Base-by-base conservation (phyloP, 441 rosid species). In the Jatropha multifida region DNA sequence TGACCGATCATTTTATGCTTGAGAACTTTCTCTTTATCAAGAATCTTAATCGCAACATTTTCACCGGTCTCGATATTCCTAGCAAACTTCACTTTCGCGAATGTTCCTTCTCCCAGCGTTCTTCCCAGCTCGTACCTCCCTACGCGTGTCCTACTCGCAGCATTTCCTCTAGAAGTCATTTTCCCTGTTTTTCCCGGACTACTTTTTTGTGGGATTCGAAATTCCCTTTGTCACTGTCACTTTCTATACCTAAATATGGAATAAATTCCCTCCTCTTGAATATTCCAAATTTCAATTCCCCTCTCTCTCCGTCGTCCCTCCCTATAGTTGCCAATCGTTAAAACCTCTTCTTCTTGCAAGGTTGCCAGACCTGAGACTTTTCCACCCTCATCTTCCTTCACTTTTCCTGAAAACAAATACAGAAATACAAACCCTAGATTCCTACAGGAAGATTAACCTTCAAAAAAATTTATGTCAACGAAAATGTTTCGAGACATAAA, bases 351-450 rank as follows among this genome's bases (percentile, higher is more conserved):
- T 94, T 96, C 81, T 96, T 92, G 83, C 98, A 94, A 11, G 99
- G 98, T 78, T 96, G 99, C 99, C 99, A 96, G 0, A 96, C 94
- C 85, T 88, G 97, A 56, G 98, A 94, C 92, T 96, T 96, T 17
- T 80, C 84, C 49, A 92, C 85, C 70, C 89, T 90, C 95, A 92
- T 88, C 65, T 75, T 79, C 37, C 10, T 75, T 79, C 37, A 9
- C 46, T 73, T 27, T 14, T 63, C 40, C 63, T 13, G 14, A 26
- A 59, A 26, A 20, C 61, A 20, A n/a, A 38, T 26, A 49, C 37
- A 26, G 41, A 51, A 54, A 51, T 68, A 9, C 46, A 18, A 68
- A 61, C 61, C 61, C 61, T 56, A 56, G 26, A 56, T 0, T 20
- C 11, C 61, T 56, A 20, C 4, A 6, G 7, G 20, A 54, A 54